A percentile compares a stretch with the other conserved stretches of the same genome.
Evolutionary conservation across 129 eudicot species (phyloP).

Genomic region (Centrapalus pauciflorus): DNA sequence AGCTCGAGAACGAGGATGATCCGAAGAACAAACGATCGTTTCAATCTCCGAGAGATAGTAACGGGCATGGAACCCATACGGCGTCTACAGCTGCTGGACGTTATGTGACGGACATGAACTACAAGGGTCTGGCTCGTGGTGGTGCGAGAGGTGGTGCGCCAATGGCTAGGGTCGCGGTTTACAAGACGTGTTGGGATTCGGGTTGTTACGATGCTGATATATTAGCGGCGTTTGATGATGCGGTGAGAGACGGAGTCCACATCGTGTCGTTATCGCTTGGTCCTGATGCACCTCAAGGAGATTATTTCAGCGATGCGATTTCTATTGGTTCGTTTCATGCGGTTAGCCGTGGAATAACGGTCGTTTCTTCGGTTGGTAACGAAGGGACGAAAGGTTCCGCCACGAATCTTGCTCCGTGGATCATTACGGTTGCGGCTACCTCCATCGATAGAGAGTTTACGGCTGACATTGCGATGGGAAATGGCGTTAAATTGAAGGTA

Average conservation of each 20-base stretch:
- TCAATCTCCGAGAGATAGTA: conserved; percentile 67
- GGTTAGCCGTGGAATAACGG: conserved; percentile 66
- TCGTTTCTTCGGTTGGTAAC: conserved; percentile 83
- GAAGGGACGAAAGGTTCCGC: conserved; percentile 63
- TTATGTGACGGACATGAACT: conserved; percentile 58
- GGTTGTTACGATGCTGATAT: conserved; percentile 83
- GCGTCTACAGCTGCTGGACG: conserved; percentile 90
- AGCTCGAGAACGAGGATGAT: conserved; percentile 27
- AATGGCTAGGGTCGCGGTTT: conserved; percentile 81
- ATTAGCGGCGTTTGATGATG: conserved; percentile 88
- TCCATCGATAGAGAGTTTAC: conserved; percentile 74
- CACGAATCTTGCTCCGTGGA: conserved; percentile 89
- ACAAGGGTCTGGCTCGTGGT: conserved; percentile 63
- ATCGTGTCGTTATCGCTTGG: conserved; percentile 67
- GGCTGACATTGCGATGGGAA: conserved; percentile 56
- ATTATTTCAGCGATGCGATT: conserved; percentile 78
- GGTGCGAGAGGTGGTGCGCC: conserved; percentile 91
- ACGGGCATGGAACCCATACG: conserved; percentile 87
- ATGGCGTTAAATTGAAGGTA: conserved; percentile 61
- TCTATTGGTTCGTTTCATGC: conserved; percentile 84
- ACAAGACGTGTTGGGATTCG: conserved; percentile 83
- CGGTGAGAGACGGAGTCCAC: conserved; percentile 81
- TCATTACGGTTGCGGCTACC: conserved; percentile 81
- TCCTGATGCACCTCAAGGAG: conserved; percentile 75
- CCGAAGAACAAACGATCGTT: conserved; percentile 35